Base-by-base conservation (phyloP, 305 asterid genomes). In the Plantago coronopus region DNA sequence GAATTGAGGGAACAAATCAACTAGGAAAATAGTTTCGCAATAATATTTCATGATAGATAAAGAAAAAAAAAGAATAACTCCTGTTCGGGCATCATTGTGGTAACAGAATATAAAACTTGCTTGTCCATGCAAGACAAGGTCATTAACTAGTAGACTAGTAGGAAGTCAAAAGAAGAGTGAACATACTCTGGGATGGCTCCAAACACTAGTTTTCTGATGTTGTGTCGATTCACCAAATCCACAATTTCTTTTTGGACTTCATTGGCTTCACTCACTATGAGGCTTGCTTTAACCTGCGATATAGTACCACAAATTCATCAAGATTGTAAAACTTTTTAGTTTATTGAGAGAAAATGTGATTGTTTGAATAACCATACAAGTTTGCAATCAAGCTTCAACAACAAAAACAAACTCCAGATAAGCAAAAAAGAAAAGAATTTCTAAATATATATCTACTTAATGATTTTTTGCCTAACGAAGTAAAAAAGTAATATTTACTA, bases 111-210 rank as follows among this genome's bases (percentile, higher is more conserved):
- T 13, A 23, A 18, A 61, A 27, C 66, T 10, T 61, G 37, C 15
- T 15, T n/a, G 27, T 19, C 31, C 12, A 48, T 22, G 18, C 15
- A 23, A 59, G 54, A 18, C 27, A 42, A 48, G 53, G 15, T 43
- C 29, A 14, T 51, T 22, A 5, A 37, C 25, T 31, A 38, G 51
- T 56, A 60, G 54, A 51, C 23, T 14, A 54, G 48, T 14, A 34
- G 48, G 3, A 48, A 62, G 57, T 15, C 21, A 22, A 42, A 56
- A 50, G 53, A 47, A 64, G 68, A 73, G 62, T 73, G 66, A 65
- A 74, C 95, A 27, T 87, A 89, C 97, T 73, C 87, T 17, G 95
- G 88, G 54, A 72, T 64, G 51, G 90, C 83, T 79, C 94, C 97
- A 54, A 87, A 68, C 44, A 87, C 88, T 53, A 89, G 93, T 78